Percentiles rank a stretch among this genome's conserved stretches.
phyloP scores from a whole-genome alignment of 768 basidiomycete genomes.

The Chalciporus piperatus region DNA sequence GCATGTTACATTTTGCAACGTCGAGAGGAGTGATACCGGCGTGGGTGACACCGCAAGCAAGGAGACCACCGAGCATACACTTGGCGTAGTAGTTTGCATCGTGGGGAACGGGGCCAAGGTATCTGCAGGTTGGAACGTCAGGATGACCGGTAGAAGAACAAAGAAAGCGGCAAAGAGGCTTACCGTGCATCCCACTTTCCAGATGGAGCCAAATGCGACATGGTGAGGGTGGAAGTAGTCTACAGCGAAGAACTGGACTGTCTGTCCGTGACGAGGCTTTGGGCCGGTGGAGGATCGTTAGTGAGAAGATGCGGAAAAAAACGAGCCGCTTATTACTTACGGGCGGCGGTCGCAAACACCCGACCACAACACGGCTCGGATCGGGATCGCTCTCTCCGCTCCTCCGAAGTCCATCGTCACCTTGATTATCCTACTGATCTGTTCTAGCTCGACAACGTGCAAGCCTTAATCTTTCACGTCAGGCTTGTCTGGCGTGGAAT shows the following conservation, averaged over 20 bases:
- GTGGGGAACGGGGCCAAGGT: conserved; percentile 71
- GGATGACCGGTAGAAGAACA: not conserved
- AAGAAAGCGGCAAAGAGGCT: conserved; percentile 5
- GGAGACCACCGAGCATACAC: conserved; percentile 82
- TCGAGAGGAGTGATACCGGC: conserved; percentile 85
- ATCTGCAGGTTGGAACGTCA: conserved; percentile 38
- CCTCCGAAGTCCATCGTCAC: no score
- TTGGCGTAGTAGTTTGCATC: conserved; percentile 76
- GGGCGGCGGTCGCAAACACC: conserved; percentile 5
- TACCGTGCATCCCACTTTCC: conserved; percentile 79
- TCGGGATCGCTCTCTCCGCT: conserved; percentile 5
- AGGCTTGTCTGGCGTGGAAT: no score
- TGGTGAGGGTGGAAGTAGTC: conserved; percentile 32
- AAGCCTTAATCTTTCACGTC: no score
- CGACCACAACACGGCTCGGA: conserved; percentile 8
- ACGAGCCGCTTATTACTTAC: not conserved
- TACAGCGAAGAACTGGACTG: conserved; percentile 18
- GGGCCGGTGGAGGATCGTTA: conserved; percentile 20
- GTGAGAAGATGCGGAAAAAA: conserved; percentile 15
- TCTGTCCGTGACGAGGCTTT: conserved; percentile 29
- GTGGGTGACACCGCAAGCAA: conserved; percentile 88
- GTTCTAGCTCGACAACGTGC: no score
- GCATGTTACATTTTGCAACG: conserved; percentile 91
- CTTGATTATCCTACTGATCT: no score
- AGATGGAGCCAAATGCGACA: conserved; percentile 49